Conservation (phyloP, 805 yeast species). For the Kregervanrija fluxuum region DNA sequence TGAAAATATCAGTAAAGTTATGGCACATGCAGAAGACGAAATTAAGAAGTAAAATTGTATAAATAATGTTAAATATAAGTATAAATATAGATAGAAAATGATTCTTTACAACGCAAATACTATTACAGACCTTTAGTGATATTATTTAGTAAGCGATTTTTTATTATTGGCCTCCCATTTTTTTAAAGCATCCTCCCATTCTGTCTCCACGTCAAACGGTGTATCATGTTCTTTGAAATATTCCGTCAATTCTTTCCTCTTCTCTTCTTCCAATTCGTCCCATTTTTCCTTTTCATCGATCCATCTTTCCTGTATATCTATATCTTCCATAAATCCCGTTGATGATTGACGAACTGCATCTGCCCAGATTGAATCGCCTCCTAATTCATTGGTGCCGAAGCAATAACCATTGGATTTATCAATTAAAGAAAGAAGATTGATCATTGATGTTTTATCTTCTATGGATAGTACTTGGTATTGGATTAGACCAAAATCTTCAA, state of each 20-base stretch:
- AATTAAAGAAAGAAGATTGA: slow-evolving; percentile 61
- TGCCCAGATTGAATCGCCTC: slow-evolving; percentile 98
- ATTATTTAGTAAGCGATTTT: slow-evolving; percentile 6
- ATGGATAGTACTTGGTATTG: slow-evolving; percentile 84
- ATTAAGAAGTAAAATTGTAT: background rate
- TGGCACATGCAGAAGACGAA: slow-evolving; percentile 18
- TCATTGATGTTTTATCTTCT: slow-evolving; percentile 91
- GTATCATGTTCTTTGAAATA: slow-evolving; percentile 29
- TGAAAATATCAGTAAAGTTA: slow-evolving; percentile 15
- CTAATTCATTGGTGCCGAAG: slow-evolving; percentile 87
- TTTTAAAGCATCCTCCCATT: slow-evolving; percentile 59
- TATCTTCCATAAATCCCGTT: slow-evolving; percentile 41
- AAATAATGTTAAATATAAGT: background rate
- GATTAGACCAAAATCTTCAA: slow-evolving; percentile 81
- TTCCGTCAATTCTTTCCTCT: slow-evolving; percentile 32
- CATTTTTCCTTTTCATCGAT: slow-evolving; percentile 73
- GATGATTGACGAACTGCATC: slow-evolving; percentile 80
- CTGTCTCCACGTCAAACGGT: slow-evolving; percentile 52
- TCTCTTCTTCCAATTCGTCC: slow-evolving; percentile 55
- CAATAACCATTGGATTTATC: slow-evolving; percentile 93
- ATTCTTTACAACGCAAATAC: too few relatives aligned
- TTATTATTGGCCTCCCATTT: slow-evolving; percentile 43
- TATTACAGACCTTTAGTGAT: too few relatives aligned
- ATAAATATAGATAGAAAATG: background rate
- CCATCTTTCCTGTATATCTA: slow-evolving; percentile 94